phyloP scores from a whole-genome alignment of 805 yeast species.

The Suhomyces xylopsoci region DNA sequence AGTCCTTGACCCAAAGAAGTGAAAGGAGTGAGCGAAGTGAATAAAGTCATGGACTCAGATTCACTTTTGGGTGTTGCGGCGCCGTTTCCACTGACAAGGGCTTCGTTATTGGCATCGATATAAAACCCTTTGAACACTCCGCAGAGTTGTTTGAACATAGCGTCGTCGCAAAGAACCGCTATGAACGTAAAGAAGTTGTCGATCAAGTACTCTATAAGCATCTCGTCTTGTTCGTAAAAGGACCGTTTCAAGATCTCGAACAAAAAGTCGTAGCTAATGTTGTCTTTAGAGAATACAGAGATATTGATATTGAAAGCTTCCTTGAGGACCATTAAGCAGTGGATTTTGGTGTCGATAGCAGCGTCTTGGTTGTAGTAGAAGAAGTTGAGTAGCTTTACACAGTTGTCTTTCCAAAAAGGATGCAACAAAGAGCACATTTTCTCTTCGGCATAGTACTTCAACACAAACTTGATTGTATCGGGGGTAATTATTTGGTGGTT shows the following conservation, averaged over 20 bases:
- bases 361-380: slow-evolving; percentile 33
- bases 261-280: slow-evolving; percentile 30
- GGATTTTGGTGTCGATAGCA: slow-evolving; percentile 25
- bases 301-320: slow-evolving; percentile 35
- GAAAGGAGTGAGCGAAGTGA: slow-evolving; percentile 24
- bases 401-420: slow-evolving; percentile 50
- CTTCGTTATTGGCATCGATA: neutral
- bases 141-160: slow-evolving; percentile 16
- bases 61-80: neutral
- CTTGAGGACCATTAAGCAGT: slow-evolving; percentile 32
- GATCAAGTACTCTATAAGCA: slow-evolving; percentile 28
- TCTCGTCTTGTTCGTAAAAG: slow-evolving; percentile 26
- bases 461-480: slow-evolving; percentile 39
- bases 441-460: slow-evolving; percentile 47
- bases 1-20: slow-evolving; percentile 9
- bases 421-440: slow-evolving; percentile 53
- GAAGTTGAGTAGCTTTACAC: slow-evolving; percentile 41
- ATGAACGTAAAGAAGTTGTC: slow-evolving; percentile 24
- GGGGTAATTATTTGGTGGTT: slow-evolving; percentile 36
- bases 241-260: slow-evolving; percentile 29
- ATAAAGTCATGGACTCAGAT: slow-evolving; percentile 12
- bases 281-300: slow-evolving; percentile 25
- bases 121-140: slow-evolving; percentile 9
- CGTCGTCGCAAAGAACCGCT: slow-evolving; percentile 13
- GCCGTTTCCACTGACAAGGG: neutral